These are phyloP conservation scores for Alternaria burnsii DNA, from an alignment of 2,329 filamentous ascomycete species.

Conservation along the genomic window DNA sequence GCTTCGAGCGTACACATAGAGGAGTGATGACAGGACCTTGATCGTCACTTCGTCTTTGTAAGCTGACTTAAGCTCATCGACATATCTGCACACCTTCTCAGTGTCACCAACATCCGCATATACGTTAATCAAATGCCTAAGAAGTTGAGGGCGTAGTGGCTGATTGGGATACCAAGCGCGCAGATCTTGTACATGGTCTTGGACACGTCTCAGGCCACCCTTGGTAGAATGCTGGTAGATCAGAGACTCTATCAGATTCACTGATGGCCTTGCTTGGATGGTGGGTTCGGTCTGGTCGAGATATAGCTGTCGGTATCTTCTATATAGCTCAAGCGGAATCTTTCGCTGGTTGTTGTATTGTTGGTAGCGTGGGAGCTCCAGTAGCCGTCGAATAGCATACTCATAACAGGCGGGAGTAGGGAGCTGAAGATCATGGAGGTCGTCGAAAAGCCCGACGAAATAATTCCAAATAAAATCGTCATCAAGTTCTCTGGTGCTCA, in stretches of 20 bases:
- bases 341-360: slow-evolving; percentile 39
- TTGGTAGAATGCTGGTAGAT: slow-evolving; percentile 31
- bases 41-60: slow-evolving; percentile 21
- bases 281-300: slow-evolving; percentile 19
- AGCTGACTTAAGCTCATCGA: slow-evolving; percentile 35
- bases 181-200: slow-evolving; percentile 37
- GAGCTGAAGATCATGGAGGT: slow-evolving; percentile 30
- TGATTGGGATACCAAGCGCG: slow-evolving; percentile 33
- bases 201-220: slow-evolving; percentile 28
- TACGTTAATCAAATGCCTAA: slow-evolving; percentile 34
- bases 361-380: slow-evolving; percentile 39
- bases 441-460: slow-evolving; percentile 36
- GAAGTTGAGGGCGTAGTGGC: slow-evolving; percentile 26
- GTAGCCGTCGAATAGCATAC: slow-evolving; percentile 34
- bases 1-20: slow-evolving; percentile 75
- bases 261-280: slow-evolving; percentile 27
- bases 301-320: slow-evolving; percentile 30
- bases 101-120: slow-evolving; percentile 48
- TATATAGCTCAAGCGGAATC: slow-evolving; percentile 39
- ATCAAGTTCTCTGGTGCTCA: slow-evolving; percentile 28
- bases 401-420: slow-evolving; percentile 36
- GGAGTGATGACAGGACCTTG: slow-evolving; percentile 50
- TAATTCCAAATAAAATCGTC: slow-evolving; percentile 39
- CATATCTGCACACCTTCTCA: slow-evolving; percentile 44
- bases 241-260: slow-evolving; percentile 29